Evolutionary conservation across 2,329 filamentous ascomycete species (phyloP).

Genomic region (Coniella vitis): DNA sequence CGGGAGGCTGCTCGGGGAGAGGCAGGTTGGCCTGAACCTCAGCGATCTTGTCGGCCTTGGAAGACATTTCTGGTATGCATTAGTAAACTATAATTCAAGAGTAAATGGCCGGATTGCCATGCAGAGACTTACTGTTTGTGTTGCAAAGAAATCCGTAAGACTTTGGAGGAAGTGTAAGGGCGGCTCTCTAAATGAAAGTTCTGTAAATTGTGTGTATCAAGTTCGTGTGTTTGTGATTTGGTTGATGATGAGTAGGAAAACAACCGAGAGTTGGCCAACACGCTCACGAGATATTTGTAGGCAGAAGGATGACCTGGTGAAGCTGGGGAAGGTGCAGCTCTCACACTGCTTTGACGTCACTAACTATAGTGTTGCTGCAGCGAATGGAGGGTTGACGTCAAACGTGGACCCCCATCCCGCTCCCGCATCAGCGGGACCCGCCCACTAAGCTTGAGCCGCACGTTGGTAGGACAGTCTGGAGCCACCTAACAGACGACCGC

Average conservation of each 20-base stretch:
- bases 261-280: background rate
- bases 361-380: background rate
- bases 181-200: too few relatives aligned
- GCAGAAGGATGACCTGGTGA: background rate
- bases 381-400: conserved; percentile 12
- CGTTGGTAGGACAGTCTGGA: background rate
- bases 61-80: conserved; percentile 29
- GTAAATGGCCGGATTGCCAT: too few relatives aligned
- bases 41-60: conserved; percentile 60
- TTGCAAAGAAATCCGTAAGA: background rate
- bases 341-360: conserved; percentile 12
- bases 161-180: background rate
- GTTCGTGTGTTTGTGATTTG: background rate
- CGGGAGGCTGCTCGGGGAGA: conserved; percentile 69
- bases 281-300: conserved; percentile 11
- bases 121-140: conserved; percentile 9
- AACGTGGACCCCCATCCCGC: conserved; percentile 5
- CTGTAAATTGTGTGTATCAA: too few relatives aligned
- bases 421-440: background rate
- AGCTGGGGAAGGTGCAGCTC: background rate
- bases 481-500: conserved; percentile 1
- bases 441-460: conserved; percentile 3
- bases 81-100: background rate
- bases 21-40: conserved; percentile 66
- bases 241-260: background rate